These are phyloP conservation scores for Eugenia klotzschiana DNA, from an alignment of 441 rosid species.

Conservation along the genomic window DNA sequence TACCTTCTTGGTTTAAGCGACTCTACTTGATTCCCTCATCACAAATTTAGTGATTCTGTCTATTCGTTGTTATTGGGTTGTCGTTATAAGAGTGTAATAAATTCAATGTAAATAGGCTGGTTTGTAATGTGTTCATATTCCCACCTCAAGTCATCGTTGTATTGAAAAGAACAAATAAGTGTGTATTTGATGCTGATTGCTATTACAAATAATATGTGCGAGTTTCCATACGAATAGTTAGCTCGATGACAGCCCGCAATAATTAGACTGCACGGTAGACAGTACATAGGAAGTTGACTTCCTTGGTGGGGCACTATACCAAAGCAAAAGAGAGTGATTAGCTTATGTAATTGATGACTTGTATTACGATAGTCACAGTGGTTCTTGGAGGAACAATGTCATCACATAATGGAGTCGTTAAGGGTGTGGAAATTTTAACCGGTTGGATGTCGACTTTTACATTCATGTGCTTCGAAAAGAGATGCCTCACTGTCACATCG, in stretches of 20 bases:
- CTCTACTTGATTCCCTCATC: not conserved
- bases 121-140: not conserved
- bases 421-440: not conserved
- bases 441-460: not conserved
- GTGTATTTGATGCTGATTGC: not conserved
- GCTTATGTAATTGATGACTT: not conserved
- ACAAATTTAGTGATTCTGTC: not conserved
- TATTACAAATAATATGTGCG: not conserved
- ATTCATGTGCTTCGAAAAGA: not conserved
- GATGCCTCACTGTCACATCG: not conserved
- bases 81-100: not conserved
- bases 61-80: not conserved
- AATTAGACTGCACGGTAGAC: too few species aligned
- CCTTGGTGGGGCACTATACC: not conserved
- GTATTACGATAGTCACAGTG: not conserved
- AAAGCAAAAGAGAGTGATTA: not conserved
- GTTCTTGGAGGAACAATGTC: not conserved
- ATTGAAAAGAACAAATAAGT: not conserved
- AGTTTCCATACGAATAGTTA: not conserved
- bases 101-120: not conserved
- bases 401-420: not conserved
- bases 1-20: not conserved
- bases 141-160: not conserved
- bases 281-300: not conserved
- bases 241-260: not conserved